phyloP scores from a whole-genome alignment of 2,329 filamentous ascomycete species.

The Epichloe gansuensis region DNA sequence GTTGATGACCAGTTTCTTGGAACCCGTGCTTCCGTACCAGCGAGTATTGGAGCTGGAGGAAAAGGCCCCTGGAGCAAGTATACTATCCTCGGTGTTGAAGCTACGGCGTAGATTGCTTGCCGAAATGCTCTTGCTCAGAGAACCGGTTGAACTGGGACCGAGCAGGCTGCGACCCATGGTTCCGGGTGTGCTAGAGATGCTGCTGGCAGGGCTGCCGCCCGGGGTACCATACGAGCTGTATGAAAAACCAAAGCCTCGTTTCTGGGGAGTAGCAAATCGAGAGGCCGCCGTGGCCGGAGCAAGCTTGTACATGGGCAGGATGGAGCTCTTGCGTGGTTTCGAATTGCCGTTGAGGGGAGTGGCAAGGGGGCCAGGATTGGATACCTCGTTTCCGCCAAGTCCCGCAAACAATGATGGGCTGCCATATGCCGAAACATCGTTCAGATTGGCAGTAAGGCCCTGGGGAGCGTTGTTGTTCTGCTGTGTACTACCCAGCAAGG shows the following conservation, averaged over 20 bases:
- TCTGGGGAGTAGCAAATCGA: constrained; percentile 72
- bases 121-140: constrained; percentile 77
- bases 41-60: constrained; percentile 53
- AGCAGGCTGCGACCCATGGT: constrained; percentile 53
- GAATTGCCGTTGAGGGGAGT: constrained; percentile 69
- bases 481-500: constrained; percentile 47
- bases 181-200: constrained; percentile 53
- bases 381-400: constrained; percentile 47
- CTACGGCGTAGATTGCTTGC: constrained; percentile 74
- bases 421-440: constrained; percentile 80
- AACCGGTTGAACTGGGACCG: constrained; percentile 54
- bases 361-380: constrained; percentile 77
- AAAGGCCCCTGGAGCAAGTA: constrained; percentile 76
- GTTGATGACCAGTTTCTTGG: constrained; percentile 91
- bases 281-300: constrained; percentile 63
- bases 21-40: constrained; percentile 52
- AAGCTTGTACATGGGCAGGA: constrained; percentile 77
- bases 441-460: constrained; percentile 64
- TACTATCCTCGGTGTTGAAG: constrained; percentile 73
- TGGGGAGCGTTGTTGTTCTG: constrained; percentile 42
- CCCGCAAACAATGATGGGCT: constrained; percentile 76
- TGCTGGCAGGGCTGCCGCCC: constrained; percentile 53
- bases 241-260: constrained; percentile 79
- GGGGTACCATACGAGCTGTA: constrained; percentile 88
- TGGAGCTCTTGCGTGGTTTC: constrained; percentile 66